Evolutionary conservation across 1,284 basidiomycete species (phyloP), one percentile per base, ranked within the genome.

Genomic region (Ganoderma boninense): DNA sequence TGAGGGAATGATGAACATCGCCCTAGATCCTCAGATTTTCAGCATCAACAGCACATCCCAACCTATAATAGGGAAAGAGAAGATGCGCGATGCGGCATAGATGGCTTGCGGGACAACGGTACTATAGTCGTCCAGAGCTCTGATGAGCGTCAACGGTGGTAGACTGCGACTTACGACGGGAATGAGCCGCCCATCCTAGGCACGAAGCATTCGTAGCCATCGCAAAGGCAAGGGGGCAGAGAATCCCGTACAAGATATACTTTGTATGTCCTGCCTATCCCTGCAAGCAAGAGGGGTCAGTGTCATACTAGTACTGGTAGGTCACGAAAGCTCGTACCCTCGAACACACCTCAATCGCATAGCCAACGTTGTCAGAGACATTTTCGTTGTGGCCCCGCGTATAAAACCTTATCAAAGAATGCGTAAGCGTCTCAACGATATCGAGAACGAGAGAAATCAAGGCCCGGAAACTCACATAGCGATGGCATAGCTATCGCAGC

Each of bases 161-260:
- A 23, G 52, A 10, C 38, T 16, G 20, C 35, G 7, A 57, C 18
- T 23, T 43, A n/a, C 43, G 65, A 11, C 67, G 76, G 57, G 70
- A 72, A 29, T 62, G 64, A 43, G 71, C 73, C 16, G 75, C 73
- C 79, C 78, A 79, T 6, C 66, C 49, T n/a, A 78, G 65, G 44
- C 69, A 78, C 54, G 43, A 35, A 20, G 73, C 44, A 59, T 80
- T 79, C 65, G 73, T 38, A 32, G 73, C 13, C 4, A 74, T 73
- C 5, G 73, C 77, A 26, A 76, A 54, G 16, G 66, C 77, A 23
- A 79, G 69, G 5, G 75, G 62, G 56, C 67, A 67, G n/a, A 76
- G 65, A 16, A 74, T 60, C 29, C 74, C 70, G 66, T 77, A 79
- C 77, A 78, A 78, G 7, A 78, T 69, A 38, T 79, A 67, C 65